phyloP scores from a whole-genome alignment of 257 asterid species.

The Scutellaria barbata region DNA sequence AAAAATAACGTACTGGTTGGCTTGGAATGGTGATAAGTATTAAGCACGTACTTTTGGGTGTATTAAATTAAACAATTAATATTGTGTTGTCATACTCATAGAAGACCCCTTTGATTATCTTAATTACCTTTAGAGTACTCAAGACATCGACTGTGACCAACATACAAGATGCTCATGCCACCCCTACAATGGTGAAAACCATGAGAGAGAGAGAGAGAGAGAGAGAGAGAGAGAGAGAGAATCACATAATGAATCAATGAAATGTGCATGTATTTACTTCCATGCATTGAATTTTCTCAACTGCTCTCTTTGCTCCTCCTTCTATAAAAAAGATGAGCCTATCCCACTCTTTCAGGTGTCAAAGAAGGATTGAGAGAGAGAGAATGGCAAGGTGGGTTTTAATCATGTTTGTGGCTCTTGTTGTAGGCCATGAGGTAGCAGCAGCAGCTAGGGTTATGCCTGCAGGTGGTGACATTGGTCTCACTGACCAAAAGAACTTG shows the following conservation, averaged over 20 bases:
- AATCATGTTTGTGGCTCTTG: constrained; percentile 26
- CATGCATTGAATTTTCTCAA: constrained; percentile 40
- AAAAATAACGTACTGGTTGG: too few relatives aligned
- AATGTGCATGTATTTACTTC: constrained; percentile 20
- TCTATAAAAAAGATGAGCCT: constrained; percentile 36
- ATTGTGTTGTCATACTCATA: too few relatives aligned
- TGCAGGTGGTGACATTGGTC: constrained; percentile 27
- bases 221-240: too few relatives aligned
- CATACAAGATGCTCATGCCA: background rate
- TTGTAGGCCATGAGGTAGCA: constrained; percentile 29
- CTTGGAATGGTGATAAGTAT: too few relatives aligned
- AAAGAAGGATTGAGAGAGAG: too few relatives aligned
- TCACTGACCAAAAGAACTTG: constrained; percentile 52
- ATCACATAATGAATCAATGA: too few relatives aligned
- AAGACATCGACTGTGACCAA: background rate
- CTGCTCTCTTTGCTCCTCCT: constrained; percentile 26
- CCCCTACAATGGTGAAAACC: background rate
- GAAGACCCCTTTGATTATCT: too few relatives aligned
- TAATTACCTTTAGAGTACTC: background rate
- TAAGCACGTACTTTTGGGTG: too few relatives aligned
- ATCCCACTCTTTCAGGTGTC: too few relatives aligned
- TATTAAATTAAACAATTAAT: too few relatives aligned
- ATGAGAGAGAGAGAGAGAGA: too few relatives aligned
- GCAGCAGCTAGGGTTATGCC: constrained; percentile 48
- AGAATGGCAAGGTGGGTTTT: constrained; percentile 39